Evolutionary conservation across 257 asterid genomes (phyloP), one percentile per base, ranked within the genome.

Genomic region (Sherardia arvensis): DNA sequence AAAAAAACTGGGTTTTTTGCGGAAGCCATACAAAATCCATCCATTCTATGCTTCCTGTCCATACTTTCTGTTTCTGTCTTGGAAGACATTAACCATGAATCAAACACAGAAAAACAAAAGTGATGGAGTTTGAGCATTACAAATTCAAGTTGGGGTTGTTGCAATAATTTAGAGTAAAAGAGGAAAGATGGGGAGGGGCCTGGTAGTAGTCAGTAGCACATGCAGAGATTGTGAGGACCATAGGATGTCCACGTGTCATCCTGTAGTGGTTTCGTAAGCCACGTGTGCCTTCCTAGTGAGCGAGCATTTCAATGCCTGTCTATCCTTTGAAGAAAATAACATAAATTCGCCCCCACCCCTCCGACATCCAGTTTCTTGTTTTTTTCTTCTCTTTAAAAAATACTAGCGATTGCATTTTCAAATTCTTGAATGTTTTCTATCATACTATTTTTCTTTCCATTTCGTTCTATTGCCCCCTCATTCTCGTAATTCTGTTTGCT

Each of bases 121-220:
- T 54, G 58, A 22, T 8, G 59, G 30, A 21, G 28, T 53, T 21
- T 53, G 17, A 20, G 15, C 58, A 53, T 53, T 9, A 3, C 58
- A 18, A 49, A 20, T 49, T 21, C 15, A n/a, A 49, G 7, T 49
- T 49, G 26, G 4, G 45, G 1, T 51, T 21, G 28, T 25, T 62
- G 55, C 38, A 25, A 40, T 25, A 14, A 43, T 40, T 40, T 62
- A 7, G 5, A 7, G 62, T 17, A 28, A n/a, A 56, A 27, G 10
- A 40, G 47, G 54, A 29, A 51, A 38, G 47, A 30, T 23, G 18
- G 56, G 38, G 22, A 43, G 22, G 28, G 18, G 3, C 26, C 56
- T 18, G 7, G 56, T 5, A 48, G 65, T 43, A 14, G 66, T 53
- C 55, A 62, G 56, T 4, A 23, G 66, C 66, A 43, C 56, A 62